Conservation (phyloP, 257 asterid species). For the Solanum boliviense region DNA sequence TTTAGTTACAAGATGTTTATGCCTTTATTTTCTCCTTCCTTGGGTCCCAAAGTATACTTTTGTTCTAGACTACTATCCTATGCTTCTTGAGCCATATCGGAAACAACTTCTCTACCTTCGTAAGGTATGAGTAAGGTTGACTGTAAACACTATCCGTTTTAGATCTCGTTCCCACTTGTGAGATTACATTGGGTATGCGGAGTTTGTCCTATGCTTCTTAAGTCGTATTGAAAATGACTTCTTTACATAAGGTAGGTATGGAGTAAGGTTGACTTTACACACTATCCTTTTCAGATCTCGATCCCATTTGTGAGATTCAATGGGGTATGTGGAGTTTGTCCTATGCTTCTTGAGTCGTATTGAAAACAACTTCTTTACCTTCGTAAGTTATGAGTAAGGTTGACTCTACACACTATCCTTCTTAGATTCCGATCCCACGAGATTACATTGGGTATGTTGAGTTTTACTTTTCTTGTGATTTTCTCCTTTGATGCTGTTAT, state of each 20-base stretch:
- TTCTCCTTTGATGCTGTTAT: neutral
- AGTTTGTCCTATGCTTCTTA: neutral
- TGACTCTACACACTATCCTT: neutral
- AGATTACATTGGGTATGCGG: neutral
- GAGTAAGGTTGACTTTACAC: neutral
- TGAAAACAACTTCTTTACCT: neutral
- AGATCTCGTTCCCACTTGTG: neutral
- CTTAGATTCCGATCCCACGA: fast-evolving
- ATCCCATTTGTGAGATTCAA: neutral
- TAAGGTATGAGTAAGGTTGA: neutral
- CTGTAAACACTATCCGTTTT: neutral
- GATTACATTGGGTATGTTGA: neutral
- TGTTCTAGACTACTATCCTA: neutral
- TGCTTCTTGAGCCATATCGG: neutral
- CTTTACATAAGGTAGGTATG: neutral
- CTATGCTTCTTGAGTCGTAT: neutral
- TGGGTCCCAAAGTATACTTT: neutral
- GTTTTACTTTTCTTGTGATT: neutral
- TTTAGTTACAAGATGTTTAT: neutral
- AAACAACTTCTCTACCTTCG: neutral
- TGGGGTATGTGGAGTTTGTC: neutral
- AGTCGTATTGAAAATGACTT: neutral
- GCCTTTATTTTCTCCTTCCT: neutral
- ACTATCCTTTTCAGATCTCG: neutral
- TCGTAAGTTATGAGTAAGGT: neutral